Base-by-base conservation (phyloP, 305 asterid genomes). In the Lippia alba region DNA sequence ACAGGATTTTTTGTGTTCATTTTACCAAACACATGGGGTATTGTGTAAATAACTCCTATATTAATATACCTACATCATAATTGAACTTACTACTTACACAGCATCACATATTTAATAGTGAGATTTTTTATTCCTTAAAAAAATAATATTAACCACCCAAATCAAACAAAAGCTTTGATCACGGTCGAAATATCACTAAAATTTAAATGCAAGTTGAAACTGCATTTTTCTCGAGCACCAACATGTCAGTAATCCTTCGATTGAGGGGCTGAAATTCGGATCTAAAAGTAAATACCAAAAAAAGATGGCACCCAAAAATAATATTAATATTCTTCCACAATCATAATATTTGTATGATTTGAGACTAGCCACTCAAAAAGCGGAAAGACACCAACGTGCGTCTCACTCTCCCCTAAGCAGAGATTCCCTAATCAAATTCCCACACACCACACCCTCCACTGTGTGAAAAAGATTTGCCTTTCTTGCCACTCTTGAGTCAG, bases 391-490 rank as follows among this genome's bases (percentile, higher is more conserved):
- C 11, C 63, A 51, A 55, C 67, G 57, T 36, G 77, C 79, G 64
- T 64, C 60, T 64, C 39, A n/a, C 53, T 64, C 60, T 64, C 39
- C 15, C 53, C 53, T 63, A 71, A 71, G 64, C 79, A 55, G 81
- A 77, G 81, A 77, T 66, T 79, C 76, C 59, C 53, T 17, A 36
- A 36, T 36, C 41, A 36, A 36, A 55, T 61, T 40, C 61, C 61
- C 72, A 56, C 58, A 40, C 78, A 49, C 46, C 55, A 63, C 55
- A 55, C 76, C 17, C 41, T 34, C 64, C 9, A 58, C 76, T 74
- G 74, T 45, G 76, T 66, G 72, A 19, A 18, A 56, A 18, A 56
- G 20, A 16, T 20, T 56, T 64, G 48, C 68, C 61, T 67, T 54
- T 51, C 45, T 45, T 50, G 24, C 10, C 34, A 53, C 53, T 50